Evolutionary conservation across 495 filamentous ascomycete species (phyloP).

Genomic region (Aspergillus sparsus): DNA sequence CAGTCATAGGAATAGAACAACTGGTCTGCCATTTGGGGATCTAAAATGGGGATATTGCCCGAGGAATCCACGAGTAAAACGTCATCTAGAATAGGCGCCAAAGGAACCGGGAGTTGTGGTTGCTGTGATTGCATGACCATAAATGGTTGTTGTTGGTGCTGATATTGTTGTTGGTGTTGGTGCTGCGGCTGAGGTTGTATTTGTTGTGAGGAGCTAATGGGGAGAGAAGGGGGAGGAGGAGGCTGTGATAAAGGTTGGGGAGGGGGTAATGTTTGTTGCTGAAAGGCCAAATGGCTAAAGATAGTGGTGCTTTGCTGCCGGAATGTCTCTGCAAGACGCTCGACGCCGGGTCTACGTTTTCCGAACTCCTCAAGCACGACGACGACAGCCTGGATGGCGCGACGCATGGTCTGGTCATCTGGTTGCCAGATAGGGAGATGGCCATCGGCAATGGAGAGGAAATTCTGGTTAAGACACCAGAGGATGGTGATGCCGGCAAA

Average conservation of each 20-base stretch:
- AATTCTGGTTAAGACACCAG: conserved; percentile 50
- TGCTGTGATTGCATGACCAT: conserved; percentile 7
- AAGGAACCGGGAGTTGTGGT: conserved; percentile 37
- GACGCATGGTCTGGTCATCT: conserved; percentile 49
- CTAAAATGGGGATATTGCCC: conserved; percentile 39
- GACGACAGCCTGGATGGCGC: conserved; percentile 47
- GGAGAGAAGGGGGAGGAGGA: conserved; percentile 18
- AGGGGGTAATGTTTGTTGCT: conserved; percentile 27
- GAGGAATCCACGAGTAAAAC: conserved; percentile 42
- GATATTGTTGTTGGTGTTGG: conserved; percentile 4
- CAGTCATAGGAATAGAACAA: conserved; percentile 47
- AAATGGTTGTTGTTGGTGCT: conserved; percentile 17
- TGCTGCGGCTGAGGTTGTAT: too few species aligned
- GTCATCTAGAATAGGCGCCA: conserved; percentile 47
- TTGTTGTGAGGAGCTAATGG: too few species aligned
- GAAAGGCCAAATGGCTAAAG: conserved; percentile 48
- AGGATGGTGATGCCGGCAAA: conserved; percentile 54
- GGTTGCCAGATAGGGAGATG: conserved; percentile 43
- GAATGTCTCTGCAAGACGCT: conserved; percentile 47
- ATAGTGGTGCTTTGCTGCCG: conserved; percentile 49
- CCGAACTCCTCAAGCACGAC: conserved; percentile 53
- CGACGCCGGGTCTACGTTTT: conserved; percentile 49
- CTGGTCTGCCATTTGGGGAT: conserved; percentile 46
- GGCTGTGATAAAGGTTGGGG: conserved; percentile 29
- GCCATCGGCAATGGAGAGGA: conserved; percentile 46